phyloP scores from a whole-genome alignment of 225 moss, liverwort and hornwort genomes.

The Thuidium tamariscinum region DNA sequence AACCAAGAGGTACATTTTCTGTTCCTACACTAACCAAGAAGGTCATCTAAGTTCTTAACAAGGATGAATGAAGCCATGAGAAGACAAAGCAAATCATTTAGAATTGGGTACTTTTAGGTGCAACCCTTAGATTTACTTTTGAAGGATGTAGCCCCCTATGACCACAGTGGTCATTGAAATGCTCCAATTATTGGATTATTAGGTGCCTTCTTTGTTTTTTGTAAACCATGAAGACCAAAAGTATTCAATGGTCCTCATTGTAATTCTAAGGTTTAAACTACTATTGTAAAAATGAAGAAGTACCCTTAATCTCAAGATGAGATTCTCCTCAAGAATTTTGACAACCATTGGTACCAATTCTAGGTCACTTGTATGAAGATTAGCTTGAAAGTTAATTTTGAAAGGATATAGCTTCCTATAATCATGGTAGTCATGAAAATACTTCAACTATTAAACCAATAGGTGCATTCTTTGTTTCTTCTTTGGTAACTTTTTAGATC shows the following conservation, averaged over 20 bases:
- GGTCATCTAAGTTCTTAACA: neutral
- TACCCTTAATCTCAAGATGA: neutral
- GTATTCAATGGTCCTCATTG: too few relatives aligned
- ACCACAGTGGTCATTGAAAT: too few relatives aligned
- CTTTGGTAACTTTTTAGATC: fast-evolving
- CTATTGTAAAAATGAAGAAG: neutral
- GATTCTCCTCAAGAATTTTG: neutral
- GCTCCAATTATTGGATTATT: too few relatives aligned
- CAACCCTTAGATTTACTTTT: neutral
- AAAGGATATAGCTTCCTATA: too few relatives aligned
- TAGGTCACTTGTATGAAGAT: neutral
- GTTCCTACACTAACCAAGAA: neutral
- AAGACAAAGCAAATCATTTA: neutral
- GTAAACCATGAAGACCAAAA: too few relatives aligned
- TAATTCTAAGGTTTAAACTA: too few relatives aligned
- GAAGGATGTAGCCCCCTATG: too few relatives aligned
- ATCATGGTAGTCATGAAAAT: too few relatives aligned
- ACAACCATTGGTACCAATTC: neutral
- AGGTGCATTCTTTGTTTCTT: too few relatives aligned
- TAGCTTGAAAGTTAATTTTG: neutral
- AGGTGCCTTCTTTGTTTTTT: too few relatives aligned
- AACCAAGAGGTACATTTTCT: fast-evolving
- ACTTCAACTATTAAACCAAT: too few relatives aligned
- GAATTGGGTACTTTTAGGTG: fast-evolving
- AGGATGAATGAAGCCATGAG: neutral